phyloP scores from a whole-genome alignment of 257 asterid genomes.

The Gardenia jasminoides region DNA sequence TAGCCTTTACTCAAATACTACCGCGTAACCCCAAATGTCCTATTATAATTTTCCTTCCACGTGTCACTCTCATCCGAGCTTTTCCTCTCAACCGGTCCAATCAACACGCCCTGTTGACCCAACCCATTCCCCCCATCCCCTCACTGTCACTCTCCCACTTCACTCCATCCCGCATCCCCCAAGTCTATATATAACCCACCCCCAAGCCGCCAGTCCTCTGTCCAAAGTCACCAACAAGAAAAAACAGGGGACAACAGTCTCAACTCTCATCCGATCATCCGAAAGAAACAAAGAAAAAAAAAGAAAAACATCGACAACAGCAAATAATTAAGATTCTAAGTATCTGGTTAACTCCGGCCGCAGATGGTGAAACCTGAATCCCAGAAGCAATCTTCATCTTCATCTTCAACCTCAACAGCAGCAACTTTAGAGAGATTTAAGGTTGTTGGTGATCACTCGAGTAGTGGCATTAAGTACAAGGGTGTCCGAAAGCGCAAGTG shows the following conservation, averaged over 20 bases:
- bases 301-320: background rate
- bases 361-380: slow-evolving; percentile 48
- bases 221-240: background rate
- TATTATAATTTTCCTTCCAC: background rate
- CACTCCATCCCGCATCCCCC: background rate
- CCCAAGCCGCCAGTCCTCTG: slow-evolving; percentile 52
- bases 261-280: background rate
- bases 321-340: background rate
- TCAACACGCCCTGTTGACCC: slow-evolving; percentile 39
- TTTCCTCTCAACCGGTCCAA: background rate
- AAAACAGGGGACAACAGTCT: background rate
- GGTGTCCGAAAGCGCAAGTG: slow-evolving; percentile 76
- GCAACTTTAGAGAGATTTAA: background rate
- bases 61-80: slow-evolving; percentile 13
- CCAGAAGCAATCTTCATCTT: slow-evolving; percentile 16
- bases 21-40: slow-evolving; percentile 36
- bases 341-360: background rate
- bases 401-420: slow-evolving; percentile 17
- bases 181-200: slow-evolving; percentile 30
- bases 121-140: slow-evolving; percentile 8
- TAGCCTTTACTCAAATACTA: background rate
- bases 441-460: background rate
- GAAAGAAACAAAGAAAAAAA: background rate
- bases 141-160: slow-evolving; percentile 8
- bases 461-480: slow-evolving; percentile 25